Evolutionary conservation across 73 alveolate genomes (phyloP), one percentile per base, ranked within the genome.

Genomic region (Stentor roeselii): DNA sequence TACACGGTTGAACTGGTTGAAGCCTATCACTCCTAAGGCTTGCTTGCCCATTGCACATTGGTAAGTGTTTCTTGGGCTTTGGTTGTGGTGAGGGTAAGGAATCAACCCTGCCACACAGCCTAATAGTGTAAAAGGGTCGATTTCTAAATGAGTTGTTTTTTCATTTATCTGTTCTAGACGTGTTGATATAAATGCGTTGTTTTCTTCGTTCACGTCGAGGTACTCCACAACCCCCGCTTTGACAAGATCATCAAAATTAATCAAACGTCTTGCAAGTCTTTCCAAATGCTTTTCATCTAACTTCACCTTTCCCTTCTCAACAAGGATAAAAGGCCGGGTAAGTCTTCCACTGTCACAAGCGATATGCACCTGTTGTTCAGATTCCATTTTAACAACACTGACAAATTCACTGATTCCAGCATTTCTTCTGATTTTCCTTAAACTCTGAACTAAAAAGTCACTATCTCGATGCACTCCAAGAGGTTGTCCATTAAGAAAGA

Each of bases 1-100:
- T 41, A 93, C 88, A 86, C 98, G 86, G 35, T 80, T 82, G 90
- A 92, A 86, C 86, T 95, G 98, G 87, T 97, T 97, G 86, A 88
- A 93, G 3, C 99, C 99, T 37, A 95, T 92, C 36, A 94, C 89
- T 34, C 99, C 99, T 82, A 98, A 90, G 0, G 99, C 98, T 90
- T 98, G 97, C 87, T 97, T 98, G 36, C 99, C 99, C 99, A 98
- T 98, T 27, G 99, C 99, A 82, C 99, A 98, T 92, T 98, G 97
- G 91, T 93, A 98, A 27, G 99, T 98, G 91, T 98, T 98, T 82
- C 99, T 90, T 21, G 99, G 99, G 59, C 98, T 90, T 90, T 98
- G 98, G 86, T 98, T 98, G 89, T 98, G 99, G 90, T 98, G 98
- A 60, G 99, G 99, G 88, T 97, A 98, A 11, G 99, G 99, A 36